These are phyloP conservation scores for Aspergillus pseudoglaucus DNA, from an alignment of 2,329 filamentous ascomycete genomes.

Conservation along the genomic window DNA sequence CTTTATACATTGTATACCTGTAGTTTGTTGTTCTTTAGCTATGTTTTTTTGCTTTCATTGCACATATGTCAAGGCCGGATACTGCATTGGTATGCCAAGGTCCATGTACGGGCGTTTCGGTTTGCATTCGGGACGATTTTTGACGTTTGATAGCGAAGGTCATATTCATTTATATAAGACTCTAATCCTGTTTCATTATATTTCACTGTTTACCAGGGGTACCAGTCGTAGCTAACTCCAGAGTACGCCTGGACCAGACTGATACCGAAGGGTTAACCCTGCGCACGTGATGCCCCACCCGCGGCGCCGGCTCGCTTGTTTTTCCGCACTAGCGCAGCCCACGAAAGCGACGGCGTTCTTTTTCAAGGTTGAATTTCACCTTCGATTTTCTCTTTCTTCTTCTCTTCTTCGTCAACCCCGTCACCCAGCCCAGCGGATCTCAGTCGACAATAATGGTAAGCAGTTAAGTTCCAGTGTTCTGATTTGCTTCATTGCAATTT, in stretches of 20 bases:
- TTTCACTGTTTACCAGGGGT: slow-evolving; percentile 60
- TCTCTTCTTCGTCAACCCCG: slow-evolving; percentile 36
- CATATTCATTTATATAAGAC: background rate
- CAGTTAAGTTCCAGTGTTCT: slow-evolving; percentile 41
- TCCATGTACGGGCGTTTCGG: background rate
- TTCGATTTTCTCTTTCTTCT: slow-evolving; percentile 20
- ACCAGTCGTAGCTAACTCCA: slow-evolving; percentile 59
- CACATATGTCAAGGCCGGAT: background rate
- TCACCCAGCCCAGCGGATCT: slow-evolving; percentile 46
- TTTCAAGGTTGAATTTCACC: slow-evolving; percentile 9
- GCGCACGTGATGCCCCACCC: slow-evolving; percentile 6
- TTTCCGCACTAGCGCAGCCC: slow-evolving; percentile 26
- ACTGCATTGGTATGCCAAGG: background rate
- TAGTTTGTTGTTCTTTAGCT: background rate
- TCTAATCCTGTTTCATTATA: background rate
- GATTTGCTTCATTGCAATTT: slow-evolving; percentile 10
- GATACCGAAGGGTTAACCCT: slow-evolving; percentile 13
- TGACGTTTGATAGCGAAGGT: background rate
- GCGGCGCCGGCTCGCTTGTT: slow-evolving; percentile 10
- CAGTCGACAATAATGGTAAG: slow-evolving; percentile 59
- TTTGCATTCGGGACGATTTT: background rate
- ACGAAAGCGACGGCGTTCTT: slow-evolving; percentile 23
- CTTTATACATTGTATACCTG: background rate
- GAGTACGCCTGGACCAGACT: slow-evolving; percentile 1
- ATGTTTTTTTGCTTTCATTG: background rate